Evolutionary conservation across 2,329 filamentous ascomycete genomes (phyloP).

Genomic region (Penicillium sp.): DNA sequence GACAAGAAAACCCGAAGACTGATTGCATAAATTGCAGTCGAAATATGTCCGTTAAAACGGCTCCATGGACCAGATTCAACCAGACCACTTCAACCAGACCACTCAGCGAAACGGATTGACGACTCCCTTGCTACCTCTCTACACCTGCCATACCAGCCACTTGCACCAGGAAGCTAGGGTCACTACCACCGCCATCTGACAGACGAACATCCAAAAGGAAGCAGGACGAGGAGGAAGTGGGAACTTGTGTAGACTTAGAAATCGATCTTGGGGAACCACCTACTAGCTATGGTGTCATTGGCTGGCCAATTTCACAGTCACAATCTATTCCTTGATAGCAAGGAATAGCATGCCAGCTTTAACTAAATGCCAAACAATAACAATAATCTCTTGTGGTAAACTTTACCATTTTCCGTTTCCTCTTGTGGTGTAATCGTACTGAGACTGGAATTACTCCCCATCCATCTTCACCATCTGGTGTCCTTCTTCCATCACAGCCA

Average conservation of each 20-base stretch:
- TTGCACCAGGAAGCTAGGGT: background rate
- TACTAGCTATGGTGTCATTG: background rate
- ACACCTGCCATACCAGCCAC: background rate
- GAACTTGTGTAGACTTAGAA: background rate
- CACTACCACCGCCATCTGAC: no score
- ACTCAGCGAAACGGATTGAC: background rate
- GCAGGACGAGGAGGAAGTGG: background rate
- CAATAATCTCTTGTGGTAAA: background rate
- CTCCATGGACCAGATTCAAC: background rate
- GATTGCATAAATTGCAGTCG: slow-evolving; percentile 39
- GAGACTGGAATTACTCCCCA: no score
- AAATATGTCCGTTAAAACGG: slow-evolving; percentile 55
- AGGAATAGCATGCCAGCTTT: background rate
- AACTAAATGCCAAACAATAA: background rate
- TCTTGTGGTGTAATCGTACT: background rate
- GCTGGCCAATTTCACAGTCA: slow-evolving; percentile 5
- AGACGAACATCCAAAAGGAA: no score
- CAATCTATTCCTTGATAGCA: background rate
- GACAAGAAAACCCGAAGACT: slow-evolving; percentile 16
- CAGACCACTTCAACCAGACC: background rate
- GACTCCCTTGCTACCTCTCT: background rate
- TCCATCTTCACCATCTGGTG: no score
- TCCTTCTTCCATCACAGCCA: no score
- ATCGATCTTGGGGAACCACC: background rate
- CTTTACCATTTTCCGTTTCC: background rate